Evolutionary conservation across 2,329 filamentous ascomycete species (phyloP), one percentile per base, ranked within the genome.

Genomic region (Ophiostoma ulmi): DNA sequence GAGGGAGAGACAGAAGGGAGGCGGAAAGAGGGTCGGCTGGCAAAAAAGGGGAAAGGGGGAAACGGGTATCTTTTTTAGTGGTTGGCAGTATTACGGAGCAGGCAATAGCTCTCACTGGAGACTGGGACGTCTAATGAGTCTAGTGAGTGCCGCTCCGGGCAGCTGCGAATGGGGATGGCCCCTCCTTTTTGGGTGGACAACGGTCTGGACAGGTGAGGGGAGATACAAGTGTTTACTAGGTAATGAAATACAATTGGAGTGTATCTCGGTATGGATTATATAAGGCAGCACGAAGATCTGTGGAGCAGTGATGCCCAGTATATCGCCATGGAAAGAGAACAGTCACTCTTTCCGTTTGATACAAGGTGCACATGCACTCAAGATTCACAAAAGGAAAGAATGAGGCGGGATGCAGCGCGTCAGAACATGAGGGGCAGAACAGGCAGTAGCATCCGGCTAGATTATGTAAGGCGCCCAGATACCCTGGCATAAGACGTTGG

Each of bases 31-130:
- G 64, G 26, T 38, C 39, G 5, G 20, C 66, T 41, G 26, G 44
- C 26, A 68, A 68, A 68, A 48, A 68, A 71, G 68, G 67, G 63
- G 41, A 36, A 67, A 70, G 67, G 65, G 58, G 52, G 58, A 64
- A 69, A 67, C 61, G 55, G 67, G 66, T 63, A 22, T 66, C 48
- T 68, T 64, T 64, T 58, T 64, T 58, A 63, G 58, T 63, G 58
- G 58, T 63, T 63, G 58, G 58, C 13, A 31, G 58, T 26, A 39
- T 13, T 20, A 63, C 26, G 52, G n/a, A 58, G n/a, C 22, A 48
- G 52, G 52, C 52, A 58, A 26, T 58, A 58, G 52, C 52, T 58
- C 22, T 22, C n/a, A 14, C 44, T 48, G 52, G 52, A 58, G 31
- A 31, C 31, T 31, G 31, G 31, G 31, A 31, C 31, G 31, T 31